Base-by-base conservation (phyloP, 805 yeast species). In the Starmerella davenportii region DNA sequence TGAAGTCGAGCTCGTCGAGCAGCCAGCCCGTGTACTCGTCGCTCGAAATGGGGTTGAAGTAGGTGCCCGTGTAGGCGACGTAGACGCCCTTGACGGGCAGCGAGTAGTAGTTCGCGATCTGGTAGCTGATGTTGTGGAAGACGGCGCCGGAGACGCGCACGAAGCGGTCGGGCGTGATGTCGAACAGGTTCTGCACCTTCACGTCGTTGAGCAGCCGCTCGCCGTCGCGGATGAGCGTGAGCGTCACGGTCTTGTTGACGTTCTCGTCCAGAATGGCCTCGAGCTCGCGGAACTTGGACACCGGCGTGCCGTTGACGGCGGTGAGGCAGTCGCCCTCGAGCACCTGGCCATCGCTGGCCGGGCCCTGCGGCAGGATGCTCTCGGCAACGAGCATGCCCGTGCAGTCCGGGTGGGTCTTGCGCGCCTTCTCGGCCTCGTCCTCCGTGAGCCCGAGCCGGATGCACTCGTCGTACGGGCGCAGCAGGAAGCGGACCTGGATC, bases 401-500 rank as follows among this genome's bases (percentile, higher is more conserved):
- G 30, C 73, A 66, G 31, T 67, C 69, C 4, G 94, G 93, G 53
- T 77, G 79, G 35, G 58, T 52, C 30, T 66, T 59, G 52, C 95
- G 72, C 31, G 85, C 79, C 39, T 55, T 57, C 27, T 69, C 65
- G 53, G 84, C 95, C 8, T 78, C 76, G 32, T 73, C 87, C 2
- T 70, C 61, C 2, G 82, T 72, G 36, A 85, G 65, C 0, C 95
- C 95, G 41, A 85, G 64, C 50, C 95, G 69, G 51, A 79, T 70
- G 62, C 95, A 85, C 57, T 80, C 92, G 51, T 85, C 95, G 52
- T 69, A 85, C 1, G 95, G 94, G 51, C 74, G 77, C 47, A 84
- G 61, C 35, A 69, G 58, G 93, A 94, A 85, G 50, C 80, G 93
- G 2, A 76, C 81, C 59, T 85, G 95, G 40, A 85, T 79, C 2